These are phyloP conservation scores for Thalassia testudinum DNA, from an alignment of 116 monocot genomes.

Conservation along the genomic window DNA sequence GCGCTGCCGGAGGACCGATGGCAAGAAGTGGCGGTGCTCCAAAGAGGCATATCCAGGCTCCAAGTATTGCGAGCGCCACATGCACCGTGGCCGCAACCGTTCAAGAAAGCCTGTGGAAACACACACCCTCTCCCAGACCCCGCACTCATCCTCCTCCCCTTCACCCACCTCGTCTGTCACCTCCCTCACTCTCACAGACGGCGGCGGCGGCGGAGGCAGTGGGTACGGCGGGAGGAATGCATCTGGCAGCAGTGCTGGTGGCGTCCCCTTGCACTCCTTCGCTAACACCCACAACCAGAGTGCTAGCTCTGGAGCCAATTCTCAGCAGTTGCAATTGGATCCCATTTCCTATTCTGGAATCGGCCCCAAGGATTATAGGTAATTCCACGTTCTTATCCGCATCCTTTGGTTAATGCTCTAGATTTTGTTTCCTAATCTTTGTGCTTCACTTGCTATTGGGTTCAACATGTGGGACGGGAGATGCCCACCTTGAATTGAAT, in stretches of 20 bases:
- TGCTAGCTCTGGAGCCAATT: not conserved
- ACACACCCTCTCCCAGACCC: constrained; percentile 17
- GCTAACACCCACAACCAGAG: not conserved
- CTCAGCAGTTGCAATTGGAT: not conserved
- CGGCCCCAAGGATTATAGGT: not conserved
- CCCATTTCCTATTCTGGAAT: not conserved
- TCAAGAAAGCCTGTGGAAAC: constrained; percentile 99
- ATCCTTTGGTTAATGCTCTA: too few species aligned
- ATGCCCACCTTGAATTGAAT: too few species aligned
- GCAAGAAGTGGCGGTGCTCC: constrained; percentile 90
- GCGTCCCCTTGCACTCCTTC: not conserved
- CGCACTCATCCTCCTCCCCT: constrained; percentile 7
- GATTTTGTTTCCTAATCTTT: too few species aligned
- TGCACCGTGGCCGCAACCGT: constrained; percentile 90
- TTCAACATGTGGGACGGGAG: too few species aligned
- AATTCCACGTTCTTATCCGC: too few species aligned
- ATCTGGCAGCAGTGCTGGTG: not conserved
- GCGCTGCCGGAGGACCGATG: constrained; percentile 72
- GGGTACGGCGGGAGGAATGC: not conserved
- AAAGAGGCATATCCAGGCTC: constrained; percentile 78
- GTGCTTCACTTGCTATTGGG: too few species aligned
- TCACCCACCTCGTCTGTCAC: constrained; percentile 13
- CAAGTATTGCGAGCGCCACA: constrained; percentile 94
- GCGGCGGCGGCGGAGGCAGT: not conserved
- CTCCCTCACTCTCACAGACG: constrained; percentile 1